Conservation (phyloP, 2,329 filamentous ascomycete genomes). For the Alternaria sp. region DNA sequence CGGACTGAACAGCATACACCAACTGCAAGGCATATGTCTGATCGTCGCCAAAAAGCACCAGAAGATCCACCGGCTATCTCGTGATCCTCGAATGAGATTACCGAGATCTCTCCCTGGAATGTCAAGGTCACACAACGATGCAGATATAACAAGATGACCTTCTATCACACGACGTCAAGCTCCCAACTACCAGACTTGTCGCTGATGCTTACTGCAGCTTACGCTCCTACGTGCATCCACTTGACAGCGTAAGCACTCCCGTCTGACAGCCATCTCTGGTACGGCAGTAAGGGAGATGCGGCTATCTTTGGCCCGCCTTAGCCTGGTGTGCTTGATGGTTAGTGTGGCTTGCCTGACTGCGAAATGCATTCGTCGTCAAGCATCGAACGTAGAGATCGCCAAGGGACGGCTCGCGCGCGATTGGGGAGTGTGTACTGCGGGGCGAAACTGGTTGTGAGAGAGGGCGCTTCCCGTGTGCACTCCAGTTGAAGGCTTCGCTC, state of each 20-base stretch:
- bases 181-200: conserved; percentile 25
- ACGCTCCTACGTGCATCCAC: conserved; percentile 28
- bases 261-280: conserved; percentile 26
- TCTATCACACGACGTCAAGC: conserved; percentile 1
- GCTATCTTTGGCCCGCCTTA: conserved; percentile 8
- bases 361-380: background rate
- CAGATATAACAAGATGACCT: background rate
- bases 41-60: background rate
- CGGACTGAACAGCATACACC: background rate
- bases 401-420: conserved; percentile 6
- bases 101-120: background rate
- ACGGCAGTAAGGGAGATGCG: conserved; percentile 3
- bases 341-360: conserved; percentile 3
- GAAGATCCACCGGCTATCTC: conserved; percentile 1
- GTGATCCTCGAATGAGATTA: background rate
- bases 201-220: conserved; percentile 36
- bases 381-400: conserved; percentile 3
- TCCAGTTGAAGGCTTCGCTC: conserved; percentile 6
- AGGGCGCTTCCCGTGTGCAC: conserved; percentile 7
- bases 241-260: conserved; percentile 10
- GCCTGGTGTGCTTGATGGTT: conserved; percentile 22
- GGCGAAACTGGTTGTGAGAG: conserved; percentile 1
- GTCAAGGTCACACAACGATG: conserved; percentile 1
- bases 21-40: conserved; percentile 1
- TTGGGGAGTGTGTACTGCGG: conserved; percentile 1